These are phyloP conservation scores for Naumovozyma baii DNA, from an alignment of 805 yeast species.

Conservation along the genomic window DNA sequence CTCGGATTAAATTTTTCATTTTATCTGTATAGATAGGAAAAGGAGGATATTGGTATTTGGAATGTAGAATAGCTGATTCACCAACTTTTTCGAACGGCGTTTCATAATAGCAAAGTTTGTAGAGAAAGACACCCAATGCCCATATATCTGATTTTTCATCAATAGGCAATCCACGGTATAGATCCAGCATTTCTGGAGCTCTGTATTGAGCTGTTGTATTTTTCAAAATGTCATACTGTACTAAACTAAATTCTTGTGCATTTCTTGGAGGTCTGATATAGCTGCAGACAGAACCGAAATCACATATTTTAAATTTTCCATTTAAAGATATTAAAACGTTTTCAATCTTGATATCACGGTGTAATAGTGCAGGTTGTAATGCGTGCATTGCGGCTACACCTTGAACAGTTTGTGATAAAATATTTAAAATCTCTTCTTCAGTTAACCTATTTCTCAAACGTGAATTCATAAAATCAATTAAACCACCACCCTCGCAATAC, in stretches of 20 bases:
- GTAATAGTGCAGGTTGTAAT: constrained; percentile 58
- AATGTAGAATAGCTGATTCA: constrained; percentile 54
- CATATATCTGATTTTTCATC: constrained; percentile 79
- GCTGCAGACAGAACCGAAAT: constrained; percentile 72
- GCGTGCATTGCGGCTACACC: constrained; percentile 76
- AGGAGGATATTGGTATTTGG: constrained; percentile 44
- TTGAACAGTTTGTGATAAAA: constrained; percentile 59
- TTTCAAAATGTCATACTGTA: constrained; percentile 62
- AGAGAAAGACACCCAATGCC: constrained; percentile 75
- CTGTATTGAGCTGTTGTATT: constrained; percentile 83
- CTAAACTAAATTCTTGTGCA: constrained; percentile 46
- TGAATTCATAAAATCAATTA: constrained; percentile 73
- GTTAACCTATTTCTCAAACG: constrained; percentile 55
- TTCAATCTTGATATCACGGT: constrained; percentile 76
- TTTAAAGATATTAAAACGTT: constrained; percentile 57
- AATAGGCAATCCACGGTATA: constrained; percentile 56
- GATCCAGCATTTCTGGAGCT: constrained; percentile 76
- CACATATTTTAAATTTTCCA: constrained; percentile 61
- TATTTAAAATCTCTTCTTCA: constrained; percentile 57
- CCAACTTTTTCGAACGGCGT: constrained; percentile 70
- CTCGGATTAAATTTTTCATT: constrained; percentile 54
- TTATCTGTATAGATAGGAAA: constrained; percentile 52
- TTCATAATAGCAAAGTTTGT: constrained; percentile 69
- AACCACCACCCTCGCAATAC: constrained; percentile 65
- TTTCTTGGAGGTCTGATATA: constrained; percentile 54